Percentiles rank a stretch among this genome's conserved stretches.
phyloP scores from a whole-genome alignment of 139 green algal species.

The Auxenochlorella protothecoides region DNA sequence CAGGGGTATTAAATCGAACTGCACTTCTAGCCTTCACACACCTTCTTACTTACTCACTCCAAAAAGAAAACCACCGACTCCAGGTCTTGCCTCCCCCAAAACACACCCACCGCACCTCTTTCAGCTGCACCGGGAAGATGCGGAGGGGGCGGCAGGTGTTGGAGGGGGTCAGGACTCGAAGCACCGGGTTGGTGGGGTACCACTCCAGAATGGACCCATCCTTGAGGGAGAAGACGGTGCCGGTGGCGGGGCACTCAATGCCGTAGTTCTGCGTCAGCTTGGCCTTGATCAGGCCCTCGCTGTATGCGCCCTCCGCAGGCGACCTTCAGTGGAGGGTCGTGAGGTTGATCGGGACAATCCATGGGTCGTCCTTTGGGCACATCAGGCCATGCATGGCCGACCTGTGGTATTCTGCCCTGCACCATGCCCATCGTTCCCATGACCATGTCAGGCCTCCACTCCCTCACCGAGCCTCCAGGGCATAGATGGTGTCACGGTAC shows the following conservation, averaged over 20 bases:
- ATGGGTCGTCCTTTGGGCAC: neutral
- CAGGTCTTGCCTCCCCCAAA: too few species aligned
- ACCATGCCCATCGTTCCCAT: neutral
- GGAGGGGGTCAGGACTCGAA: constrained; percentile 68
- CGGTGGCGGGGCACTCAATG: constrained; percentile 89
- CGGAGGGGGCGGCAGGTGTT: constrained; percentile 34
- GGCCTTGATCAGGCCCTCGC: constrained; percentile 84
- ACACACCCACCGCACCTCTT: constrained; percentile 9
- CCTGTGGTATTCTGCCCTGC: too few species aligned
- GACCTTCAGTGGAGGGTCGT: constrained; percentile 33
- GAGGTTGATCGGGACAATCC: neutral
- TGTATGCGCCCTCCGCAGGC: constrained; percentile 92
- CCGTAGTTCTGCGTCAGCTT: constrained; percentile 89
- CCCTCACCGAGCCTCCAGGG: constrained; percentile 65
- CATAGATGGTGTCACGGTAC: constrained; percentile 91
- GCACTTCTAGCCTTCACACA: constrained; percentile 17
- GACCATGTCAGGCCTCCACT: neutral
- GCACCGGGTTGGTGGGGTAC: constrained; percentile 88
- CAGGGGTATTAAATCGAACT: constrained; percentile 55
- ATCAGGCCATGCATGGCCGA: neutral
- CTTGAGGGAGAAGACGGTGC: constrained; percentile 78
- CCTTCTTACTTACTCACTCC: too few species aligned
- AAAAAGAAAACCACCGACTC: too few species aligned
- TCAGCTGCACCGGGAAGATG: constrained; percentile 74
- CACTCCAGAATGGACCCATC: constrained; percentile 82